Conservation (phyloP, 345 rosid genomes). For the Arabis hirsuta region DNA sequence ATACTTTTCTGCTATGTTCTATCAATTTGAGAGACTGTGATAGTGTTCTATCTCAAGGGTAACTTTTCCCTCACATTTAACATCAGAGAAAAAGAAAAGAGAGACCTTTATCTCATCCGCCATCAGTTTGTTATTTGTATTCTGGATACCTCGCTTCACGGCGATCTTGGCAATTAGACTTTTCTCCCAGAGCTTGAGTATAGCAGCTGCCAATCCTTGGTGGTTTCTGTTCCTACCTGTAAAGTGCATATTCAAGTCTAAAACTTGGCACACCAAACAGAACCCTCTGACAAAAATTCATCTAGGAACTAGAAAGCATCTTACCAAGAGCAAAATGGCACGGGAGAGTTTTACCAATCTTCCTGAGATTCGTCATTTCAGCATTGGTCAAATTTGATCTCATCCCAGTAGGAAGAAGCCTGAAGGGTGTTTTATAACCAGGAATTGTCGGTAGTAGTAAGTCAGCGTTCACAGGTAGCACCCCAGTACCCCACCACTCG, state of each 20-base stretch:
- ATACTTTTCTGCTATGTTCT: conserved; percentile 12
- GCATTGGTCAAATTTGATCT: conserved; percentile 88
- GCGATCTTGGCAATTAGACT: conserved; percentile 86
- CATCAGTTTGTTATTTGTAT: conserved; percentile 96
- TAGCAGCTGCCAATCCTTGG: conserved; percentile 93
- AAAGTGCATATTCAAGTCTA: conserved; percentile 35
- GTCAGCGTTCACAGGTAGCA: conserved; percentile 96
- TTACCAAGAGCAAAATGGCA: conserved; percentile 98
- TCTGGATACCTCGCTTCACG: conserved; percentile 96
- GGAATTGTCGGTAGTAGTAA: conserved; percentile 79
- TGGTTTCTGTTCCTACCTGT: conserved; percentile 95
- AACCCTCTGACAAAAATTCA: conserved; percentile 27
- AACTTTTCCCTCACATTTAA: conserved; percentile 3
- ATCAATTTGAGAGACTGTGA: conserved; percentile 7
- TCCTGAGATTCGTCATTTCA: conserved; percentile 93
- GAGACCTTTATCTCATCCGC: conserved; percentile 92
- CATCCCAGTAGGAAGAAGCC: conserved; percentile 98
- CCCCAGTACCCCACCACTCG: conserved; percentile 99
- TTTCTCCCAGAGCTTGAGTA: conserved; percentile 92
- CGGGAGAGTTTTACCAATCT: conserved; percentile 86
- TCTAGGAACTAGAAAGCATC: conserved; percentile 28
- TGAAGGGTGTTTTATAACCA: conserved; percentile 90
- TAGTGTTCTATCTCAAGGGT: not conserved
- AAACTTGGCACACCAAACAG: conserved; percentile 27
- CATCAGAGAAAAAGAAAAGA: conserved; percentile 23